phyloP scores from a whole-genome alignment of 2,329 filamentous ascomycete genomes.

The Ascomycota sp. region DNA sequence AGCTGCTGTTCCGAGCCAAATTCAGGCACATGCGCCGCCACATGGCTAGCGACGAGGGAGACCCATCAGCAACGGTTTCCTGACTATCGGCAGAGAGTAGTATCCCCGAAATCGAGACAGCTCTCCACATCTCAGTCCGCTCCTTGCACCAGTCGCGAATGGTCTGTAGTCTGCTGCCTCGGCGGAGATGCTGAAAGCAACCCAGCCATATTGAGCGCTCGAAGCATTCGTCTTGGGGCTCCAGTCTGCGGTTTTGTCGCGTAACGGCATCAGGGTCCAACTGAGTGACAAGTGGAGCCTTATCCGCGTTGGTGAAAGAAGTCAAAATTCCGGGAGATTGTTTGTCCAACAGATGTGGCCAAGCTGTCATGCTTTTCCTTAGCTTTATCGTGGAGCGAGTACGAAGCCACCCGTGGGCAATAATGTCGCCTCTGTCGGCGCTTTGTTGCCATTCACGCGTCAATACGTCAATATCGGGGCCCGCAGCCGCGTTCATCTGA shows the following conservation, averaged over 20 bases:
- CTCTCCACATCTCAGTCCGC: slow-evolving; percentile 72
- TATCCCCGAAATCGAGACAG: slow-evolving; percentile 55
- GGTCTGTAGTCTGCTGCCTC: slow-evolving; percentile 50
- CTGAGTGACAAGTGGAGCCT: slow-evolving; percentile 53
- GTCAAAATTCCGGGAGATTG: slow-evolving; percentile 31
- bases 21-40: slow-evolving; percentile 63
- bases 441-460: slow-evolving; percentile 54
- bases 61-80: slow-evolving; percentile 14
- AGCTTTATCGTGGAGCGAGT: slow-evolving; percentile 78
- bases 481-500: slow-evolving; percentile 49
- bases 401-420: slow-evolving; percentile 78
- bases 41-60: slow-evolving; percentile 28
- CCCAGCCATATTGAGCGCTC: slow-evolving; percentile 80
- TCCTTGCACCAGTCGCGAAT: slow-evolving; percentile 74
- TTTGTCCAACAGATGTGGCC: slow-evolving; percentile 41
- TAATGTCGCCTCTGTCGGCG: slow-evolving; percentile 58
- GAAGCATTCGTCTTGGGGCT: slow-evolving; percentile 67
- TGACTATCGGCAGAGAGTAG: slow-evolving; percentile 30
- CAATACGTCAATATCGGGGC: slow-evolving; percentile 51
- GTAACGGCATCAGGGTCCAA: slow-evolving; percentile 79
- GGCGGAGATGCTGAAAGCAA: slow-evolving; percentile 79
- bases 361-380: slow-evolving; percentile 56
- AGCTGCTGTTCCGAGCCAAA: slow-evolving; percentile 43
- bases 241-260: slow-evolving; percentile 53
- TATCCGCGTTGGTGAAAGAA: slow-evolving; percentile 33